Evolutionary conservation across 352 stramenopile genomes (phyloP).

Genomic region (Phytopythium sindhum): DNA sequence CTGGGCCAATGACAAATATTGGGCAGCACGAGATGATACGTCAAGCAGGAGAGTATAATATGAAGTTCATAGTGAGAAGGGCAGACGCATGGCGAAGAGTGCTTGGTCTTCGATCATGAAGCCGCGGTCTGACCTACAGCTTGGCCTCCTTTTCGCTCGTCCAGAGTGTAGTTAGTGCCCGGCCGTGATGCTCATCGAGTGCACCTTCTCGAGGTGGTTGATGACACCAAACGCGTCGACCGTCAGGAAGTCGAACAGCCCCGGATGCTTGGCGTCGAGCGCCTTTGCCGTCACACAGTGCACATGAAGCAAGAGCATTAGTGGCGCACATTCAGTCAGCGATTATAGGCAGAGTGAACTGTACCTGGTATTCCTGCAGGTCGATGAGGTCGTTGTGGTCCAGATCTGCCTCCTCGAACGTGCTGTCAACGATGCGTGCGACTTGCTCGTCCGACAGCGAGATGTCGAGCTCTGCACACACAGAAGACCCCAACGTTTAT

Average conservation of each 20-base stretch:
- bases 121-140: no score
- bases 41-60: not conserved
- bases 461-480: slow-evolving; percentile 67
- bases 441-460: slow-evolving; percentile 72
- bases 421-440: slow-evolving; percentile 74
- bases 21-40: not conserved
- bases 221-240: slow-evolving; percentile 81
- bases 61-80: not conserved
- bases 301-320: not conserved
- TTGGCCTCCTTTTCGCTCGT: not conserved
- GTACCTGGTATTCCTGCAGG: slow-evolving; percentile 75
- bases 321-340: not conserved
- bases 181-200: slow-evolving; percentile 63
- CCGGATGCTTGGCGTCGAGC: slow-evolving; percentile 77
- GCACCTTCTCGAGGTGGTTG: slow-evolving; percentile 81
- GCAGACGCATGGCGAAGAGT: not conserved
- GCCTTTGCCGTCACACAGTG: slow-evolving; percentile 21
- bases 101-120: not conserved
- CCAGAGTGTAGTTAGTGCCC: slow-evolving; percentile 20
- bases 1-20: no score
- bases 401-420: slow-evolving; percentile 80
- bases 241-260: slow-evolving; percentile 83
- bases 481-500: slow-evolving; percentile 2
- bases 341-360: not conserved
- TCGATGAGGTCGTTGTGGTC: slow-evolving; percentile 78